Conservation (phyloP, 768 basidiomycete genomes). For the Lactifluus echinatus region DNA sequence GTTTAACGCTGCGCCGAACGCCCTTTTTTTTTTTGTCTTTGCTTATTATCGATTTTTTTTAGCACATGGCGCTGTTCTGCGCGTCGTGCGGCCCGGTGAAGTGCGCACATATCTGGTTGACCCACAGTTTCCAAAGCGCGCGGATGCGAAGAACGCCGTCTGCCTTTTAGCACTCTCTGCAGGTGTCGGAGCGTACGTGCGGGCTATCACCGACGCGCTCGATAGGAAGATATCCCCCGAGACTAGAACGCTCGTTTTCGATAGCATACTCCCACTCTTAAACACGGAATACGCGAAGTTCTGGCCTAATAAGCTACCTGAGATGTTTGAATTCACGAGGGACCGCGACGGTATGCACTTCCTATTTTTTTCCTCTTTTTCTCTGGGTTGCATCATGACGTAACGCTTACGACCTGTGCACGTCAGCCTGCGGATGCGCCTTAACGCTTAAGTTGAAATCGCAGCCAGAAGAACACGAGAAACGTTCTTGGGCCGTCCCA, state of each 20-base stretch:
- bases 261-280: conserved; percentile 39
- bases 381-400: too few relatives aligned
- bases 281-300: conserved; percentile 39
- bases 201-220: conserved; percentile 33
- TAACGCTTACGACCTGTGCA: background rate
- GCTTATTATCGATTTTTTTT: background rate
- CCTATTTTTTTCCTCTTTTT: background rate
- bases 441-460: conserved; percentile 36
- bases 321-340: conserved; percentile 32
- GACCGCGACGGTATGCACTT: conserved; percentile 43
- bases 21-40: background rate
- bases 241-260: conserved; percentile 37
- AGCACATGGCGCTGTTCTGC: conserved; percentile 60
- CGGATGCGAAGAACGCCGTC: conserved; percentile 63
- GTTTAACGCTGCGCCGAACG: conserved; percentile 21
- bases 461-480: conserved; percentile 27
- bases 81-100: conserved; percentile 44
- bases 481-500: conserved; percentile 38
- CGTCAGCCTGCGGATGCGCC: conserved; percentile 47
- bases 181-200: conserved; percentile 50
- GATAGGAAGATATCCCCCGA: conserved; percentile 40
- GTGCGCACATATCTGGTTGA: conserved; percentile 55
- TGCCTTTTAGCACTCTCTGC: conserved; percentile 57
- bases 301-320: conserved; percentile 30
- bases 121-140: conserved; percentile 47